These are phyloP conservation scores for Wickerhamomyces queroliae DNA, from an alignment of 805 yeast genomes.

Conservation along the genomic window DNA sequence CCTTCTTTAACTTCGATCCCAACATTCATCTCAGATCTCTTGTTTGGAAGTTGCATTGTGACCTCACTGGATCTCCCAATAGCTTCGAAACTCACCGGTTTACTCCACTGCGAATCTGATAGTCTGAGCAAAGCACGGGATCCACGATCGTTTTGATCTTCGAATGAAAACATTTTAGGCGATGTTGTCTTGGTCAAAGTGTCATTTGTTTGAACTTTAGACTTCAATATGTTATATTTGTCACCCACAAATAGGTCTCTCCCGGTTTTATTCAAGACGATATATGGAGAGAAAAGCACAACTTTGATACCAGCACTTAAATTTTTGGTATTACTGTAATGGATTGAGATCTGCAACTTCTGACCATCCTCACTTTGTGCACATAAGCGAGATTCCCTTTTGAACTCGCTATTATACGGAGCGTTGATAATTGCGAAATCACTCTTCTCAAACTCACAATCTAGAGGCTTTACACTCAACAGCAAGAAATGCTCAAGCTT, in stretches of 20 bases:
- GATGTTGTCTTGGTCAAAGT: slow-evolving; percentile 28
- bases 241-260: slow-evolving; percentile 53
- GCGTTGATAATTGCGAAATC: slow-evolving; percentile 69
- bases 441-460: slow-evolving; percentile 55
- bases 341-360: slow-evolving; percentile 52
- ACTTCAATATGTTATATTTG: slow-evolving; percentile 43
- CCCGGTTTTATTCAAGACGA: slow-evolving; percentile 77
- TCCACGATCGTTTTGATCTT: slow-evolving; percentile 45
- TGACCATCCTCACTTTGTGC: slow-evolving; percentile 64
- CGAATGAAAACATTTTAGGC: slow-evolving; percentile 87
- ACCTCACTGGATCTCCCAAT: slow-evolving; percentile 75
- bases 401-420: slow-evolving; percentile 47
- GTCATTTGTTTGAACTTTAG: slow-evolving; percentile 29
- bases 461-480: slow-evolving; percentile 61
- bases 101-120: slow-evolving; percentile 67
- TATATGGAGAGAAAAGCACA: slow-evolving; percentile 77
- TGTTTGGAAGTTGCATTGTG: slow-evolving; percentile 40
- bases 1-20: slow-evolving; percentile 81
- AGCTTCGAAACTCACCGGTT: slow-evolving; percentile 79
- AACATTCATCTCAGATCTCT: slow-evolving; percentile 58
- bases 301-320: slow-evolving; percentile 58
- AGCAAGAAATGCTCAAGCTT: slow-evolving; percentile 65
- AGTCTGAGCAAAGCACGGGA: slow-evolving; percentile 64
- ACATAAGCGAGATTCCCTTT: slow-evolving; percentile 46
- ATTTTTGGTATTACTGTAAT: slow-evolving; percentile 48